Base-by-base conservation (phyloP, 805 yeast species). In the Pachysolen tannophilus region DNA sequence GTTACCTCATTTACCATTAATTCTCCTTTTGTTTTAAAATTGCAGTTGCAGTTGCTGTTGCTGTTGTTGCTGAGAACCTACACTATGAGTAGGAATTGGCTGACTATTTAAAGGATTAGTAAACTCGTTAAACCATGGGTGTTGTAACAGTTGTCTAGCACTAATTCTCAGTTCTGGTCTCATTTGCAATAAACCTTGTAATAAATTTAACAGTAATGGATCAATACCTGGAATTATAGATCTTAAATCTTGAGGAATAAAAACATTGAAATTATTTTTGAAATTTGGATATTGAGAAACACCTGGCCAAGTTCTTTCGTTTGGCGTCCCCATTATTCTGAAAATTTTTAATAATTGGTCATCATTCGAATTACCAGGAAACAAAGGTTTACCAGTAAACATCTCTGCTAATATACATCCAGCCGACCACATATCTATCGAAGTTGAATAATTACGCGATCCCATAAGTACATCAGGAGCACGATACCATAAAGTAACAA, bases 391-490 rank as follows among this genome's bases (percentile, higher is more conserved):
- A 21, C 98, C 95, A n/a, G 95, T 84, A 52, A 92, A 82, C 97
- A 92, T 90, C 54, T 92, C 98, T 3, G 97, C 97, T 56, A 92
- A 73, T 36, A 92, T 92, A 61, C 98, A 92, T 11, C 98, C 98
- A 11, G 95, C 94, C 13, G 96, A 86, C 98, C 98, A 92, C 63
- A 92, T 85, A 55, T 92, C 98, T 41, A 92, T 94, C 7, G 96
- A 88, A 0, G 98, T 92, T 30, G 95, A 83, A 60, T 92, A 92
- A 38, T 94, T 90, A 48, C 96, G 76, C 3, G 95, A 86, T 2
- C 98, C 98, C 52, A 92, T 69, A 34, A 92, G 65, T 20, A 92
- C 97, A 55, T 90, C 98, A 0, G 98, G 98, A 0, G 97, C 96
- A 44, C 98, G 74, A 60, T 90, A 90, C 98, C 98, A 92, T 43